These are phyloP conservation scores for Diutina rugosa DNA, from an alignment of 1,139 yeast genomes.

Conservation along the genomic window DNA sequence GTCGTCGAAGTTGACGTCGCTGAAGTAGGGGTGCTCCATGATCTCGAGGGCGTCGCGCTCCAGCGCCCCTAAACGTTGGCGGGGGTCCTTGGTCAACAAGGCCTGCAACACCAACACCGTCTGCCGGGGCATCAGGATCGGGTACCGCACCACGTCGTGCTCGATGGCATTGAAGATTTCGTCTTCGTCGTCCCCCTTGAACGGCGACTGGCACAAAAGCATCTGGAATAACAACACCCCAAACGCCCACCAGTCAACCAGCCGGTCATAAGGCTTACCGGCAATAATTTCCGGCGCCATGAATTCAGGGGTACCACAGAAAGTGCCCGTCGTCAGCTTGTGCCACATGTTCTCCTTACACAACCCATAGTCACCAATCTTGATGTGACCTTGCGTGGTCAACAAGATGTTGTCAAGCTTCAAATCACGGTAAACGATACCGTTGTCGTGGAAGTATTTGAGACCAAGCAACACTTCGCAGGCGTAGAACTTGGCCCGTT, in stretches of 20 bases:
- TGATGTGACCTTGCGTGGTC: constrained; percentile 88
- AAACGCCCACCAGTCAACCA: constrained; percentile 99
- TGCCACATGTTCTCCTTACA: constrained; percentile 95
- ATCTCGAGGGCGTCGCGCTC: constrained; percentile 83
- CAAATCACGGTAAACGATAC: constrained; percentile 92
- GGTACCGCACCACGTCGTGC: constrained; percentile 94
- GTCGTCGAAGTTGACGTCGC: constrained; percentile 83
- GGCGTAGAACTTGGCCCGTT: constrained; percentile 92
- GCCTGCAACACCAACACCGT: constrained; percentile 91
- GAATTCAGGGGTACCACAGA: constrained; percentile 98
- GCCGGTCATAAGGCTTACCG: constrained; percentile 83
- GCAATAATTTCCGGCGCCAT: constrained; percentile 98
- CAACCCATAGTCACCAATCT: constrained; percentile 92
- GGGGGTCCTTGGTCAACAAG: constrained; percentile 79
- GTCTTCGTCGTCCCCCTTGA: constrained; percentile 96
- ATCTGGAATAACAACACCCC: constrained; percentile 93
- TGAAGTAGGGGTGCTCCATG: constrained; percentile 91
- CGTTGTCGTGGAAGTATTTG: constrained; percentile 89
- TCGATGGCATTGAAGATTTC: constrained; percentile 96
- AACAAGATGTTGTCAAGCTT: constrained; percentile 86
- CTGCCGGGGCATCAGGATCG: constrained; percentile 95
- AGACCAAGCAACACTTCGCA: constrained; percentile 88
- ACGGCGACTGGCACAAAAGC: constrained; percentile 94
- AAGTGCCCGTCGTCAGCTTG: constrained; percentile 84
- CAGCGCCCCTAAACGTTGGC: constrained; percentile 72